Conservation (phyloP, 495 filamentous ascomycete genomes). For the Daldinia loculata region DNA sequence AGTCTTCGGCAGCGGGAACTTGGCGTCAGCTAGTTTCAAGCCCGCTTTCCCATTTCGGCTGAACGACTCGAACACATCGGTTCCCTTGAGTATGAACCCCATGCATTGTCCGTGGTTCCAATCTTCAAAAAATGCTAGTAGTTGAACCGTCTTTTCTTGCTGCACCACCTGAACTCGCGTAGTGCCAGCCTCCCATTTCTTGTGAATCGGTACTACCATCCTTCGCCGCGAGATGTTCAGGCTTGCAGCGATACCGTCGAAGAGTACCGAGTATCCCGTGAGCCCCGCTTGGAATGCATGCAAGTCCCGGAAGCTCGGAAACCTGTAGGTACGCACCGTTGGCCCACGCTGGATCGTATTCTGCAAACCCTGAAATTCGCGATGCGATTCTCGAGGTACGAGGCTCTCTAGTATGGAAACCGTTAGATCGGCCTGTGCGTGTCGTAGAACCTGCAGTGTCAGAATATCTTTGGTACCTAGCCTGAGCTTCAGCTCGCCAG, state of each 20-base stretch:
- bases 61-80: constrained; percentile 79
- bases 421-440: constrained; percentile 72
- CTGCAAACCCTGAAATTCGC: constrained; percentile 64
- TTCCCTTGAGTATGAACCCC: constrained; percentile 83
- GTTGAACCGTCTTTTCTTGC: constrained; percentile 73
- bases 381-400: constrained; percentile 62
- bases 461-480: constrained; percentile 67
- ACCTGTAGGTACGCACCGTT: constrained; percentile 64
- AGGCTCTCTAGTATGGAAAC: constrained; percentile 72
- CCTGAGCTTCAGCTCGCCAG: constrained; percentile 72
- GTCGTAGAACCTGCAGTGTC: constrained; percentile 69
- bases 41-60: constrained; percentile 71
- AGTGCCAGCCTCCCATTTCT: constrained; percentile 82
- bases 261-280: constrained; percentile 79
- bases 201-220: constrained; percentile 88
- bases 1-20: constrained; percentile 80
- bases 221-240: constrained; percentile 85
- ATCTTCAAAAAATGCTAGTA: constrained; percentile 84
- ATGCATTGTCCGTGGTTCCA: constrained; percentile 85
- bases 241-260: constrained; percentile 73
- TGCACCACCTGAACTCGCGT: constrained; percentile 82
- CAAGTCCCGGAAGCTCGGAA: constrained; percentile 65
- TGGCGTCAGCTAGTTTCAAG: constrained; percentile 83
- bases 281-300: constrained; percentile 79
- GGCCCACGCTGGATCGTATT: constrained; percentile 48